phyloP scores from a whole-genome alignment of 306 rosid genomes.

The Rosa multiflora region DNA sequence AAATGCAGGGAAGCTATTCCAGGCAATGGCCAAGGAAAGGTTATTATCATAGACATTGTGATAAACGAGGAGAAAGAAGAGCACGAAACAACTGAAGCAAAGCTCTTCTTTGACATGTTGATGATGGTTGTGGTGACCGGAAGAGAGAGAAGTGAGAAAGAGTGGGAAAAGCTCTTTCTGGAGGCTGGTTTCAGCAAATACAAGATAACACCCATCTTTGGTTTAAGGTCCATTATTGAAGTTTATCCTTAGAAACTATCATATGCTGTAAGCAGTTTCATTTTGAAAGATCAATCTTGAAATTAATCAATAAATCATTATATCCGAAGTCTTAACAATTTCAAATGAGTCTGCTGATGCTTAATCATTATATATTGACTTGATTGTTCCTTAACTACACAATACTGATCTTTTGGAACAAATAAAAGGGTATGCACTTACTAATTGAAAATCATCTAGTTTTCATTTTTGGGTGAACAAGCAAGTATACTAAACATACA shows the following conservation, averaged over 20 bases:
- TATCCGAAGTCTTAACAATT: neutral
- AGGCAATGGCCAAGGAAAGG: conserved; percentile 39
- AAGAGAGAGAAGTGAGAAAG: conserved; percentile 44
- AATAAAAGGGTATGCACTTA: neutral
- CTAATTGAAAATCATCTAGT: neutral
- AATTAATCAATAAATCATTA: neutral
- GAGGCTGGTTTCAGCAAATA: conserved; percentile 52
- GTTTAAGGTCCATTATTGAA: conserved; percentile 55
- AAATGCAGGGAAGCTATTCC: conserved; percentile 55
- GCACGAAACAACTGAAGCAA: conserved; percentile 29
- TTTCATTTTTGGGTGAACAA: neutral
- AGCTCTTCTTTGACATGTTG: conserved; percentile 42
- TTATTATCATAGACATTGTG: conserved; percentile 51
- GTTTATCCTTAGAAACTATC: conserved; percentile 42
- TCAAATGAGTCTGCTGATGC: neutral
- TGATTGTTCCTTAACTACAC: neutral
- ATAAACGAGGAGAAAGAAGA: conserved; percentile 34
- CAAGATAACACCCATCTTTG: conserved; percentile 35
- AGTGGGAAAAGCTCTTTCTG: conserved; percentile 49
- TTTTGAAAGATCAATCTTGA: neutral
- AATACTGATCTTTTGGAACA: neutral
- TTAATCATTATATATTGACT: neutral
- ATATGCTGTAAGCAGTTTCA: no score
- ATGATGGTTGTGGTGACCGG: conserved; percentile 46
- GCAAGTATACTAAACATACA: neutral